Evolutionary conservation across 768 basidiomycete genomes (phyloP).

Genomic region (Boletus tomentosulus): DNA sequence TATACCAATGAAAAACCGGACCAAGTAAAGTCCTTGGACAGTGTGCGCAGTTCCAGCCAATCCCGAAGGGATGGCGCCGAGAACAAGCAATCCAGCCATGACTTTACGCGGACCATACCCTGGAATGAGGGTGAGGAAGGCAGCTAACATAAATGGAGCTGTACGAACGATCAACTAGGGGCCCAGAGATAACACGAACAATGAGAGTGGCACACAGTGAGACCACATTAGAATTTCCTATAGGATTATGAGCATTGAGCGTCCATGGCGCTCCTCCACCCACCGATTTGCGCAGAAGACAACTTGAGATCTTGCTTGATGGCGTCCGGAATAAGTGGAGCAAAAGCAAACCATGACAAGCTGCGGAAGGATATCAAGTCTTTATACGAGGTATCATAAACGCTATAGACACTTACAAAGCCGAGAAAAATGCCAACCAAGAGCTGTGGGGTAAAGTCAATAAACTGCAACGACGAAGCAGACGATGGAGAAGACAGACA

Average conservation of each 20-base stretch:
- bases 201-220: constrained; percentile 46
- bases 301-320: constrained; percentile 52
- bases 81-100: constrained; percentile 50
- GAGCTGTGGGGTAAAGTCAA: constrained; percentile 19
- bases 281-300: constrained; percentile 42
- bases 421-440: constrained; percentile 48
- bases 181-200: constrained; percentile 46
- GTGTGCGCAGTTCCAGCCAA: constrained; percentile 48
- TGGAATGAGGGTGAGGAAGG: not conserved
- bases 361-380: constrained; percentile 10
- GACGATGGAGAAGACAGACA: constrained; percentile 26
- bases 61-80: constrained; percentile 57
- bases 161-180: constrained; percentile 42
- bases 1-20: constrained; percentile 60
- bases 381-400: not conserved
- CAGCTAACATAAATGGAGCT: not conserved
- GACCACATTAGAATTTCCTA: constrained; percentile 47
- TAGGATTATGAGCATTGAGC: not conserved
- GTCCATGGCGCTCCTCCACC: not conserved
- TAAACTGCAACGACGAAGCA: not conserved
- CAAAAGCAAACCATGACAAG: constrained; percentile 54
- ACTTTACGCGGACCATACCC: constrained; percentile 49
- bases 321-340: constrained; percentile 54
- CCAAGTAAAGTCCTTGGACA: constrained; percentile 37
- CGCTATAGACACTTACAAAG: constrained; percentile 30